Evolutionary conservation across 352 stramenopile species (phyloP).

Genomic region (Phytophthora uliginosa): DNA sequence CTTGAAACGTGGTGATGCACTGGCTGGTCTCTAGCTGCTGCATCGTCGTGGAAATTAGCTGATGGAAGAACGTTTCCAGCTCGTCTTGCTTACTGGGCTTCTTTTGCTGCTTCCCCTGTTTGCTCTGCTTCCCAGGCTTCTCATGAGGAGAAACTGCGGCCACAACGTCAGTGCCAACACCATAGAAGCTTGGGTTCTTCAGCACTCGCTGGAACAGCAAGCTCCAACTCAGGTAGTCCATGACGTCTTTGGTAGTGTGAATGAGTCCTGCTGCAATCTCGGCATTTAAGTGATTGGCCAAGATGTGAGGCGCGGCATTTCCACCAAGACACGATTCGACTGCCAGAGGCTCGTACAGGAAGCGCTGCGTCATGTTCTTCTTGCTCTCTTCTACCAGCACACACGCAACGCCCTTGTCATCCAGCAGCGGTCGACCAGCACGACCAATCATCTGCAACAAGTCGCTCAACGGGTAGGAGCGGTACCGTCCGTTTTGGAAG

Average conservation of each 20-base stretch:
- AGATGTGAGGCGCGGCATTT: conserved; percentile 65
- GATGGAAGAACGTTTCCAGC: conserved; percentile 81
- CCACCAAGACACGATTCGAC: conserved; percentile 96
- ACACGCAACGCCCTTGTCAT: conserved; percentile 96
- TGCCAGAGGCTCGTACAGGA: conserved; percentile 98
- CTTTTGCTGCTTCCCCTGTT: conserved; percentile 26
- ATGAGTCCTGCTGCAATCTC: conserved; percentile 96
- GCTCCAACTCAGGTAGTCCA: conserved; percentile 98
- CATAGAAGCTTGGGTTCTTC: conserved; percentile 98
- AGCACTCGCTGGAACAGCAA: conserved; percentile 97
- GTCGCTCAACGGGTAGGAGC: conserved; percentile 98
- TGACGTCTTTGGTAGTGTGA: conserved; percentile 85
- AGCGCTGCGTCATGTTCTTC: conserved; percentile 99
- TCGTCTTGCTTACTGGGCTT: conserved; percentile 39
- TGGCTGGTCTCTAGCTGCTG: conserved; percentile 86
- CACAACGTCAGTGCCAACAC: conserved; percentile 46
- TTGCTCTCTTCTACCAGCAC: conserved; percentile 98
- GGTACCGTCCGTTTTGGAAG: conserved; percentile 95
- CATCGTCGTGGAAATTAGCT: conserved; percentile 82
- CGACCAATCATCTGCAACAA: conserved; percentile 99
- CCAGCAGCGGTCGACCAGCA: conserved; percentile 96
- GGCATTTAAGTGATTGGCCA: conserved; percentile 96
- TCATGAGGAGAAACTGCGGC: background rate
- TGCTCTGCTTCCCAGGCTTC: conserved; percentile 32
- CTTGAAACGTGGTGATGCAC: conserved; percentile 71